Percentiles rank a stretch among this genome's conserved stretches.
Conservation (phyloP, 768 basidiomycete species). For the Serendipita vermifera region DNA sequence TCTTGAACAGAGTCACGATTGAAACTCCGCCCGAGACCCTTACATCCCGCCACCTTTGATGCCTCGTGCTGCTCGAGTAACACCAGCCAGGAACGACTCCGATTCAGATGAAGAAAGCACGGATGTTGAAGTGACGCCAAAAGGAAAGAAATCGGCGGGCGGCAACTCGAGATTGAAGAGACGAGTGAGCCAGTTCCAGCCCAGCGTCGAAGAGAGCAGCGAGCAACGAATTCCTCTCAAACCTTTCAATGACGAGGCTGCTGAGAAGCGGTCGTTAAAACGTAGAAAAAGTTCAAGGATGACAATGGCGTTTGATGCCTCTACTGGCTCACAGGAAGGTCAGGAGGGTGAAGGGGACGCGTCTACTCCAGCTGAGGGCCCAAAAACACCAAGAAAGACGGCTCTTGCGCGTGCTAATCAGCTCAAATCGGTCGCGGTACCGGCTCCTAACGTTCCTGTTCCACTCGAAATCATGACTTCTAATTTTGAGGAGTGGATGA, state of each 20-base stretch:
- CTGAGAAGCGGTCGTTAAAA: slow-evolving; percentile 4
- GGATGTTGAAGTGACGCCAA: slow-evolving; percentile 1
- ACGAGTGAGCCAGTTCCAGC: slow-evolving; percentile 7
- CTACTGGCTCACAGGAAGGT: slow-evolving; percentile 2
- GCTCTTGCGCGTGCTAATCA: slow-evolving; percentile 18
- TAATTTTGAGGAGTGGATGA: slow-evolving; percentile 99
- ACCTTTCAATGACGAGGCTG: slow-evolving; percentile 6
- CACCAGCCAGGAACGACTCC: background rate
- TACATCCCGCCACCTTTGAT: no score
- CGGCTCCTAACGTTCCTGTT: slow-evolving; percentile 17
- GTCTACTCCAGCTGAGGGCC: slow-evolving; percentile 6
- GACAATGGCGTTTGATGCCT: slow-evolving; percentile 7
- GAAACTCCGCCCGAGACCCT: no score
- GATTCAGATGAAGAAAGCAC: slow-evolving; percentile 1
- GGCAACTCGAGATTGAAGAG: background rate
- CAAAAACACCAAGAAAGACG: slow-evolving; percentile 19
- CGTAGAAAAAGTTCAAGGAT: slow-evolving; percentile 1
- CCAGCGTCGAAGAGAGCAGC: background rate
- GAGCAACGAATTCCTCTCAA: slow-evolving; percentile 1
- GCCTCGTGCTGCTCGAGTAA: background rate
- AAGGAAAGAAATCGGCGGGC: background rate
- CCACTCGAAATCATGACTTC: slow-evolving; percentile 75
- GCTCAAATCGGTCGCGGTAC: slow-evolving; percentile 16
- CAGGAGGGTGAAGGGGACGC: slow-evolving; percentile 8
- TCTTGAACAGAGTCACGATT: no score